Percentiles rank a stretch among this genome's conserved stretches.
Conservation (phyloP, 225 moss, liverwort and hornwort genomes). For the Marchantia polymorpha region DNA sequence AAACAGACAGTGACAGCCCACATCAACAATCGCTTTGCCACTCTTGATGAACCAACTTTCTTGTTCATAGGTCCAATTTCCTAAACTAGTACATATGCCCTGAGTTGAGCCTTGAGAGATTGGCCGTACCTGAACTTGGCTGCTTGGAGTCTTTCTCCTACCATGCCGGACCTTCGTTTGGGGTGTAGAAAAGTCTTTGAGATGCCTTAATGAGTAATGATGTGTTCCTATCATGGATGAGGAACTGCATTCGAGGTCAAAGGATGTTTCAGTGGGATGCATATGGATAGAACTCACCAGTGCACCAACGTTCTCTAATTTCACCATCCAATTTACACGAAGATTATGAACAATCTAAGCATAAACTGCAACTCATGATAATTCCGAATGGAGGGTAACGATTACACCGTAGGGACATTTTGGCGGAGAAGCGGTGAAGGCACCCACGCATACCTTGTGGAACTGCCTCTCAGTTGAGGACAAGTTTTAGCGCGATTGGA, state of each 20-base stretch:
- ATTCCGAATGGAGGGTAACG: background rate
- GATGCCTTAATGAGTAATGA: background rate
- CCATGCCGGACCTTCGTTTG: background rate
- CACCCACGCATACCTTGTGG: background rate
- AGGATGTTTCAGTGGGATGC: background rate
- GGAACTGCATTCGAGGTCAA: background rate
- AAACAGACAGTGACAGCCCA: background rate
- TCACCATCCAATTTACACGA: background rate
- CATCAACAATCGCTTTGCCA: too few species aligned
- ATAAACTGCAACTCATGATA: background rate
- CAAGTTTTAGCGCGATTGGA: background rate
- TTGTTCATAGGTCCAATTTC: background rate
- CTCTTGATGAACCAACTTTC: too few species aligned
- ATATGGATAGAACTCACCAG: background rate
- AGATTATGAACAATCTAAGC: too few species aligned
- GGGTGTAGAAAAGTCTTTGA: background rate
- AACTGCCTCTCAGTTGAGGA: slow-evolving; percentile 2
- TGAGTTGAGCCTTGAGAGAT: background rate
- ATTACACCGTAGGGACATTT: background rate
- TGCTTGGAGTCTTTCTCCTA: background rate
- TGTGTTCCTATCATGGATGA: background rate
- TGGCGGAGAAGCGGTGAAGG: background rate
- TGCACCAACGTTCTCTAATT: background rate
- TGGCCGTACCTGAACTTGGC: background rate
- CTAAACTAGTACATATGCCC: background rate